Percentiles rank a stretch among this genome's conserved stretches.
These are phyloP conservation scores for Viridothelium virens DNA, from an alignment of 495 filamentous ascomycete species.

Conservation along the genomic window DNA sequence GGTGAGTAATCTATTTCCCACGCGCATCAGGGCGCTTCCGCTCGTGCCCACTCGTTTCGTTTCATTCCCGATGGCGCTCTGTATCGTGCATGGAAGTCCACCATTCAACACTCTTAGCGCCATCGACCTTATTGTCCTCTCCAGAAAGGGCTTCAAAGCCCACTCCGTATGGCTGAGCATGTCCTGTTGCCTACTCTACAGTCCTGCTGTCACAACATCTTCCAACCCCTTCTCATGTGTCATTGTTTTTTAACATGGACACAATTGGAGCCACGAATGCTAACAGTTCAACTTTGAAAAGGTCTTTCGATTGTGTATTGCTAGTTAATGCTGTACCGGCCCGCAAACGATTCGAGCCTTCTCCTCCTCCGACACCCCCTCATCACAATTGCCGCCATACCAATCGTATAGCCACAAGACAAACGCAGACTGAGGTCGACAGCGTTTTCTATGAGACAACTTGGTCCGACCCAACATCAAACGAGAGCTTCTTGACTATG, in stretches of 20 bases:
- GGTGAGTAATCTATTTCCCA: neutral
- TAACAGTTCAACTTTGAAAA: slow-evolving; percentile 32
- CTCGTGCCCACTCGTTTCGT: slow-evolving; percentile 4
- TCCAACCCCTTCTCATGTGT: slow-evolving; percentile 13
- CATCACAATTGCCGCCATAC: neutral
- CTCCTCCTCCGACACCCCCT: neutral
- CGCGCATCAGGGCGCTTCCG: neutral
- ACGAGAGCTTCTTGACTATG: slow-evolving; percentile 24
- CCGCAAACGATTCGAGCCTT: slow-evolving; percentile 24
- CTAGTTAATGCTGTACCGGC: slow-evolving; percentile 25
- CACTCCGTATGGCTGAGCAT: neutral
- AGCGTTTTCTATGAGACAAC: slow-evolving; percentile 19
- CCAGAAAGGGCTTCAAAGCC: neutral
- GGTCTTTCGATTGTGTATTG: slow-evolving; percentile 26
- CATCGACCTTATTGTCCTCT: neutral
- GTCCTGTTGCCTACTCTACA: neutral
- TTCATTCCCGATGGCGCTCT: slow-evolving; percentile 1
- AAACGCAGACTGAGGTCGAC: neutral
- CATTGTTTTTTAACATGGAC: slow-evolving; percentile 12
- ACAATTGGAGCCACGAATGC: slow-evolving; percentile 21
- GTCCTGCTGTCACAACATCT: neutral
- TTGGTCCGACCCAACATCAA: slow-evolving; percentile 6
- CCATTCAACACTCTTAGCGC: slow-evolving; percentile 2
- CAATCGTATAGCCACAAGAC: neutral
- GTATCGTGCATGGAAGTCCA: neutral